Conservation (phyloP, 2,329 filamentous ascomycete genomes). For the Aspergillus floridensis region DNA sequence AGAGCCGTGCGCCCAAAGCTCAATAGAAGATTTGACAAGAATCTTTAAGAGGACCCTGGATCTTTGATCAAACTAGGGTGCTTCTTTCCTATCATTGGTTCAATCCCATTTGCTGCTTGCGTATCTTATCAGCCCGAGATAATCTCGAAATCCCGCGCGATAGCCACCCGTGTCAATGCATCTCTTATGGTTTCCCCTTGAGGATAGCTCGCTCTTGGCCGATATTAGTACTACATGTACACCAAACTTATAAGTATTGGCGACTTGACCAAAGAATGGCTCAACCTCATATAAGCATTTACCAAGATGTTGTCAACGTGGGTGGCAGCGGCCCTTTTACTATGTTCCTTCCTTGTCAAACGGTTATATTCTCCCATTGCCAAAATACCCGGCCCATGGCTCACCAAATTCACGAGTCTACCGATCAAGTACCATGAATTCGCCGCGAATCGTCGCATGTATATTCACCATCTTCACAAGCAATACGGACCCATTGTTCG, state of each 20-base stretch:
- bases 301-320: conserved; percentile 6
- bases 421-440: conserved; percentile 34
- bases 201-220: neutral
- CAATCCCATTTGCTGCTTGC: too few species aligned
- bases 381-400: conserved; percentile 30
- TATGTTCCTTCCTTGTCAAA: neutral
- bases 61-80: too few species aligned
- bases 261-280: neutral
- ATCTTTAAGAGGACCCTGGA: too few species aligned
- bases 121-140: too few species aligned
- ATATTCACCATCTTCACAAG: conserved; percentile 27
- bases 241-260: neutral
- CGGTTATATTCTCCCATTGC: conserved; percentile 3
- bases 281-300: too few species aligned
- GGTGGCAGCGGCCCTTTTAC: neutral
- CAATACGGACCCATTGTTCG: conserved; percentile 30
- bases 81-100: too few species aligned
- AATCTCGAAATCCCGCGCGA: too few species aligned
- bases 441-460: conserved; percentile 26
- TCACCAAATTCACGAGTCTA: conserved; percentile 28
- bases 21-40: too few species aligned
- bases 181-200: conserved; percentile 8
- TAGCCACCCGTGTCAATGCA: neutral
- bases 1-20: too few species aligned
- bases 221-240: neutral